These are phyloP conservation scores for Ophiorrhiza pumila DNA, from an alignment of 257 asterid genomes.

Conservation along the genomic window DNA sequence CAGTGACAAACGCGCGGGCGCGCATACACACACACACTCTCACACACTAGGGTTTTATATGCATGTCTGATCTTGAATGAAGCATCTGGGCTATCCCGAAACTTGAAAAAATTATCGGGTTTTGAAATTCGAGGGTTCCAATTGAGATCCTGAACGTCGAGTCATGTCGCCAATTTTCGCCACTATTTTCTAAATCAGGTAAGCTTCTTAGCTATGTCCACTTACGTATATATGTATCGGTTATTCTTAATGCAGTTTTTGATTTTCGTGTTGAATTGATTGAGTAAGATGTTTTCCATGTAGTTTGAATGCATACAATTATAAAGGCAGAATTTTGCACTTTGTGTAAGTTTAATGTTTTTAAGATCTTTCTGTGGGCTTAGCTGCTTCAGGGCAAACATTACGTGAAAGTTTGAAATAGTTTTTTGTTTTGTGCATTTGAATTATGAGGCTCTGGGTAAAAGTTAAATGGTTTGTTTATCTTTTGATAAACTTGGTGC, in stretches of 20 bases:
- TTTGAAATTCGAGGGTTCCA: constrained; percentile 1
- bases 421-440: no score
- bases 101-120: not conserved
- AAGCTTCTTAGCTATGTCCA: constrained; percentile 5
- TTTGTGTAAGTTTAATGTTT: not conserved
- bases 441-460: not conserved
- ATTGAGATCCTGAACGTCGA: not conserved
- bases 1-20: not conserved
- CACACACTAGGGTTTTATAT: constrained; percentile 16
- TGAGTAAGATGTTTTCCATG: no score
- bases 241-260: no score
- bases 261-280: no score
- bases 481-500: not conserved
- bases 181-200: not conserved
- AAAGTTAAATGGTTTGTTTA: not conserved
- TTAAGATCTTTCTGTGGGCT: not conserved
- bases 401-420: no score
- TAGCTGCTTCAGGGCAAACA: not conserved
- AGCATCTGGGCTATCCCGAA: no score
- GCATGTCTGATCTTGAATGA: not conserved
- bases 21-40: not conserved
- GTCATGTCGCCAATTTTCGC: not conserved
- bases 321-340: not conserved
- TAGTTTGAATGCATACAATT: no score
- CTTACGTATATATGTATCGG: no score